Conservation (phyloP, 2,329 filamentous ascomycete species). For the Ampelomyces quisqualis region DNA sequence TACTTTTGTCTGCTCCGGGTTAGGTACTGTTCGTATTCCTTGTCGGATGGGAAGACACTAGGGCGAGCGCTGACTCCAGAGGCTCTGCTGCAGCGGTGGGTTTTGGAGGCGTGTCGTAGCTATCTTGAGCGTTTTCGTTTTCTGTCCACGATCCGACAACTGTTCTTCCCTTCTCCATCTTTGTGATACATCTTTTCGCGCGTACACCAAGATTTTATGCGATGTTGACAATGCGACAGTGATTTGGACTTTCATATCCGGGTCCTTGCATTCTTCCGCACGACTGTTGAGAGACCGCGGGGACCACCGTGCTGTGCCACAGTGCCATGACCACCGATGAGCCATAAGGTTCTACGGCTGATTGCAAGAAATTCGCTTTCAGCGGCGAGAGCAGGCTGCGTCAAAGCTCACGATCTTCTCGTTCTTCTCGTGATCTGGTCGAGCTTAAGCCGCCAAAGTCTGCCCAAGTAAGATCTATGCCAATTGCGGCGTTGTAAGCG, state of each 20-base stretch:
- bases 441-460: conserved; percentile 50
- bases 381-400: too few relatives aligned
- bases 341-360: too few relatives aligned
- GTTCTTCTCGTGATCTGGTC: conserved; percentile 15
- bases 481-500: conserved; percentile 34
- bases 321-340: not conserved
- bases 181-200: too few relatives aligned
- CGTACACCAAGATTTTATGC: not conserved
- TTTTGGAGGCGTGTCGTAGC: not conserved
- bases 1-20: not conserved
- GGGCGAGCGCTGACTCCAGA: not conserved
- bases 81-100: not conserved
- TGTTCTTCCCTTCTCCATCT: too few relatives aligned
- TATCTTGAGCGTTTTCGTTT: too few relatives aligned
- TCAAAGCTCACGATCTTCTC: conserved; percentile 24
- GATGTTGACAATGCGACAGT: not conserved
- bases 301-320: not conserved
- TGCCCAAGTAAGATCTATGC: conserved; percentile 43
- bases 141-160: too few relatives aligned
- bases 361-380: too few relatives aligned
- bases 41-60: not conserved
- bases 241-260: not conserved
- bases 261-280: not conserved
- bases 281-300: not conserved
- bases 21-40: not conserved